Percentiles rank a stretch among this genome's conserved stretches.
These are phyloP conservation scores for Boletus speciosus DNA, from an alignment of 768 basidiomycete genomes.

Conservation along the genomic window DNA sequence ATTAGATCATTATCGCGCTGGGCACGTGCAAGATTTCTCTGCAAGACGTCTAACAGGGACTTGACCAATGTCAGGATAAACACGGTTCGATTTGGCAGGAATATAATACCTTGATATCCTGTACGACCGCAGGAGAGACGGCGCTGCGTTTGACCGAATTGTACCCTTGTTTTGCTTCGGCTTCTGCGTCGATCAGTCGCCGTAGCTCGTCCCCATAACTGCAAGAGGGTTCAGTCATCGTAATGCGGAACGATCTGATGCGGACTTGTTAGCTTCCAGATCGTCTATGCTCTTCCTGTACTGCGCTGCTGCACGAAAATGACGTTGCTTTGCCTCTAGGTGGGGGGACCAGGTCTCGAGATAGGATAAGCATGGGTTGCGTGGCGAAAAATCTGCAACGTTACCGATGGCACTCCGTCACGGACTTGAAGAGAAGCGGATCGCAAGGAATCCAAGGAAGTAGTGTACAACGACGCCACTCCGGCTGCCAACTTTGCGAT, in stretches of 20 bases:
- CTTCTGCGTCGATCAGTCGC: slow-evolving; percentile 65
- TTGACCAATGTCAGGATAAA: slow-evolving; percentile 29
- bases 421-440: slow-evolving; percentile 43
- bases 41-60: slow-evolving; percentile 73
- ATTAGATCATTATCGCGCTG: slow-evolving; percentile 93
- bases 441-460: slow-evolving; percentile 43
- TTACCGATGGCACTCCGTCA: slow-evolving; percentile 54
- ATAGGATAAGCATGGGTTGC: slow-evolving; percentile 6
- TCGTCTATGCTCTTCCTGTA: slow-evolving; percentile 89
- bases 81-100: not conserved
- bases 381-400: slow-evolving; percentile 9
- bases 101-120: slow-evolving; percentile 69
- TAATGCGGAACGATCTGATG: not conserved
- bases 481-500: slow-evolving; percentile 80
- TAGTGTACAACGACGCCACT: slow-evolving; percentile 65
- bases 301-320: slow-evolving; percentile 88
- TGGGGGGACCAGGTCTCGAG: slow-evolving; percentile 70
- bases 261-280: slow-evolving; percentile 68
- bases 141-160: slow-evolving; percentile 62
- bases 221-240: slow-evolving; percentile 9
- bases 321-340: slow-evolving; percentile 74
- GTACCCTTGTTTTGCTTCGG: slow-evolving; percentile 65
- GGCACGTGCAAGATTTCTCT: slow-evolving; percentile 64
- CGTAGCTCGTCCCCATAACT: slow-evolving; percentile 90
- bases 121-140: slow-evolving; percentile 59